Evolutionary conservation across 2,329 filamentous ascomycete species (phyloP).

Genomic region (Epichloe sp.): DNA sequence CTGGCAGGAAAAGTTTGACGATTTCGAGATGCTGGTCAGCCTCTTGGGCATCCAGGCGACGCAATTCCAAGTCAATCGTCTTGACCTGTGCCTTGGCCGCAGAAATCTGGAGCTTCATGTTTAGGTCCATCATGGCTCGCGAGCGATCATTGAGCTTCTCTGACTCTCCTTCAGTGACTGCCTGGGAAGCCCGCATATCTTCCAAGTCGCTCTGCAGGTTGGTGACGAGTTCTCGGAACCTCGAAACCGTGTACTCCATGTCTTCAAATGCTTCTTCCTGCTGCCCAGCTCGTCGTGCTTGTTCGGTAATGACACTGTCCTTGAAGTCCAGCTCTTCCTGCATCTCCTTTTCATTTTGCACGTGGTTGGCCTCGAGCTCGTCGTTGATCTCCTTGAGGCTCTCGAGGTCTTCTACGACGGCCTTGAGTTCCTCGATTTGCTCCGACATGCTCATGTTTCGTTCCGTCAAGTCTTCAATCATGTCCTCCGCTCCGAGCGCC

Average conservation of each 20-base stretch:
- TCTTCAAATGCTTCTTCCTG: constrained; percentile 75
- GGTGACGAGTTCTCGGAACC: constrained; percentile 80
- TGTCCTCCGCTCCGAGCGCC: constrained; percentile 76
- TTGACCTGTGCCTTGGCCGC: constrained; percentile 87
- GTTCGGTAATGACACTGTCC: constrained; percentile 73
- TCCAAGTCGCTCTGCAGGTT: constrained; percentile 77
- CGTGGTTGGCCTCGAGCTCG: constrained; percentile 84
- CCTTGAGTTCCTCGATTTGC: constrained; percentile 69
- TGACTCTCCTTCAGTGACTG: constrained; percentile 83
- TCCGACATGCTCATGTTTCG: constrained; percentile 76
- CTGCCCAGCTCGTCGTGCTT: constrained; percentile 55
- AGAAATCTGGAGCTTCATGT: constrained; percentile 83
- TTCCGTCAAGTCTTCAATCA: constrained; percentile 84
- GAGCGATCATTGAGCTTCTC: constrained; percentile 81
- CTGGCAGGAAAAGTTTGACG: constrained; percentile 77
- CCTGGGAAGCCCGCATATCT: constrained; percentile 83
- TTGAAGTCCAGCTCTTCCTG: constrained; percentile 87
- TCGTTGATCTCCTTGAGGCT: constrained; percentile 85
- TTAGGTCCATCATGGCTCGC: constrained; percentile 91
- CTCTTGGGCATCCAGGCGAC: constrained; percentile 77
- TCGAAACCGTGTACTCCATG: constrained; percentile 76
- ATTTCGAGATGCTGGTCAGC: constrained; percentile 80
- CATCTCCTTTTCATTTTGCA: constrained; percentile 86
- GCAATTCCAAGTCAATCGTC: constrained; percentile 82
- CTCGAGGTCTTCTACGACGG: constrained; percentile 75